Evolutionary conservation across 2,329 filamentous ascomycete species (phyloP).

Genomic region (Sporothrix schenckii): DNA sequence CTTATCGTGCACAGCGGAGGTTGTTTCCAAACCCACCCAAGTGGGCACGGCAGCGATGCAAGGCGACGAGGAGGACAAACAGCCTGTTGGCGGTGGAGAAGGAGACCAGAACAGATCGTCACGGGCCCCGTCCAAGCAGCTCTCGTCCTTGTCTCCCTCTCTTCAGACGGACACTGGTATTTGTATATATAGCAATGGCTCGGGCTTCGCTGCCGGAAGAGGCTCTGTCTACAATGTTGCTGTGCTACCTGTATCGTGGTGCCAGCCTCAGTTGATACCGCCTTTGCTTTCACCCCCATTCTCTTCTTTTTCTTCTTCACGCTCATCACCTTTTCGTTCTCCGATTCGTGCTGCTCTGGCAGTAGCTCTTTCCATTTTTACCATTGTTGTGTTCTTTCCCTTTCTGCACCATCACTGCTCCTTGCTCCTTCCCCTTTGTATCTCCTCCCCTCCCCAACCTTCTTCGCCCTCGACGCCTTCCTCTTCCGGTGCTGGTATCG

Average conservation of each 20-base stretch:
- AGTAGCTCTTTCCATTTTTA: neutral
- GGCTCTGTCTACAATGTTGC: neutral
- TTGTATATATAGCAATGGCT: slow-evolving; percentile 14
- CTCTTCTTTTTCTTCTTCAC: neutral
- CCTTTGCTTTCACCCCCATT: neutral
- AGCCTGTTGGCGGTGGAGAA: neutral
- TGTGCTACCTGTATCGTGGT: slow-evolving; percentile 2
- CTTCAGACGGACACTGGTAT: neutral
- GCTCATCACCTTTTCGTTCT: neutral
- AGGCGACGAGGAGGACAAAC: neutral
- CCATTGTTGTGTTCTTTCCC: neutral
- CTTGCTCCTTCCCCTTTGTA: neutral
- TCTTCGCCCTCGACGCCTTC: neutral
- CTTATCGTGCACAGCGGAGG: neutral
- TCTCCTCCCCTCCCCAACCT: neutral
- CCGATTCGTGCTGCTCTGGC: neutral
- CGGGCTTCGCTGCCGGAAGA: slow-evolving; percentile 3
- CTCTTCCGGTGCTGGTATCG: slow-evolving; percentile 24
- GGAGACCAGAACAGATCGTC: slow-evolving; percentile 8
- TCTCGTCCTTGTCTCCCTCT: neutral
- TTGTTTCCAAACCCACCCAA: neutral
- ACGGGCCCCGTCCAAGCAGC: neutral
- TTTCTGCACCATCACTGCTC: neutral
- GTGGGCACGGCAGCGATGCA: slow-evolving; percentile 20
- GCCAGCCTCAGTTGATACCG: neutral